phyloP scores from a whole-genome alignment of 768 basidiomycete species.

The Tricholoma sp. region DNA sequence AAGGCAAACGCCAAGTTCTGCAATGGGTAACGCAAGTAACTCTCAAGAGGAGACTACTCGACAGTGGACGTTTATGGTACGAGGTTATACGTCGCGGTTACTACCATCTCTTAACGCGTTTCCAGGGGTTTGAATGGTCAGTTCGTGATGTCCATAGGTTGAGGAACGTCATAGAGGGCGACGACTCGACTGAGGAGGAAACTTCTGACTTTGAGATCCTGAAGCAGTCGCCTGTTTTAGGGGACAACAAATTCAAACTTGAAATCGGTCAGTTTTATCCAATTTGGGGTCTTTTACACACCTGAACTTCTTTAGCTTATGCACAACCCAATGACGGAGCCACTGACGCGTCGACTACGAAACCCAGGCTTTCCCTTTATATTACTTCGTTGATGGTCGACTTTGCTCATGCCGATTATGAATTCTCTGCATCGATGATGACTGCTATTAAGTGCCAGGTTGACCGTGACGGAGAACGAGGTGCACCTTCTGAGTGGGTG shows the following conservation, averaged over 20 bases:
- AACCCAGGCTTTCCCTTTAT: constrained; percentile 52
- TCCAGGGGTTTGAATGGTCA: constrained; percentile 70
- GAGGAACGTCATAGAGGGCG: constrained; percentile 51
- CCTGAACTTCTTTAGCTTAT: constrained; percentile 12
- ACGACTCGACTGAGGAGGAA: constrained; percentile 24
- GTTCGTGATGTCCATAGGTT: constrained; percentile 54
- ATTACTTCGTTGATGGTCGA: constrained; percentile 64
- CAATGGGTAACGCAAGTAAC: constrained; percentile 18
- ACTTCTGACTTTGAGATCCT: constrained; percentile 54
- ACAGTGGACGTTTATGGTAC: constrained; percentile 63
- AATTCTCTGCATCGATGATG: constrained; percentile 62
- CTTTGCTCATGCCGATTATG: constrained; percentile 53
- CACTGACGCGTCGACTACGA: constrained; percentile 18
- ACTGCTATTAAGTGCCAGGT: constrained; percentile 65
- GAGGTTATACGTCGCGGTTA: constrained; percentile 10
- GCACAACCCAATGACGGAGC: constrained; percentile 21
- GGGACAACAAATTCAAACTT: constrained; percentile 67
- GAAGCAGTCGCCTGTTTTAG: constrained; percentile 59
- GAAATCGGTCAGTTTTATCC: constrained; percentile 50
- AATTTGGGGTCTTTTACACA: background rate
- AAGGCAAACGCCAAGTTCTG: constrained; percentile 20
- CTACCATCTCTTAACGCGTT: background rate
- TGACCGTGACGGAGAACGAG: constrained; percentile 53
- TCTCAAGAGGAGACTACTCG: constrained; percentile 44
- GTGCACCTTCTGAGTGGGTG: constrained; percentile 63